phyloP scores from a whole-genome alignment of 2,329 filamentous ascomycete genomes.

The Parastagonospora nodorum region DNA sequence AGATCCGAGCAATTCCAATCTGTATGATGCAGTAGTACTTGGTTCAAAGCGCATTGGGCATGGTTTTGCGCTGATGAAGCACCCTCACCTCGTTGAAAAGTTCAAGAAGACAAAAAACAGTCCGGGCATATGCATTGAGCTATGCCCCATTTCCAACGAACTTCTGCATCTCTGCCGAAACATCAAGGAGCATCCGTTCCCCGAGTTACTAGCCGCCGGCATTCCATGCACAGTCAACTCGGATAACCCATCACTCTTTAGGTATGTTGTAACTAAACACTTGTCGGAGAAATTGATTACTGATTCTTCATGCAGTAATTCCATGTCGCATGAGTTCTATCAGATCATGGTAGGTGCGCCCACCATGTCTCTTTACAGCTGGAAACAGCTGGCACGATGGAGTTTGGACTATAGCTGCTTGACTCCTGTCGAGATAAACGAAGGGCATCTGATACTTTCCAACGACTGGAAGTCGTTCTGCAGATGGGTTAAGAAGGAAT shows the following conservation, averaged over 20 bases:
- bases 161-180: conserved; percentile 71
- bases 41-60: conserved; percentile 74
- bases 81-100: conserved; percentile 65
- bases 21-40: conserved; percentile 70
- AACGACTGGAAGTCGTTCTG: conserved; percentile 65
- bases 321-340: conserved; percentile 77
- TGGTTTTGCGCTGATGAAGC: conserved; percentile 70
- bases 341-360: conserved; percentile 72
- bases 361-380: conserved; percentile 70
- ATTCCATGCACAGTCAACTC: conserved; percentile 76
- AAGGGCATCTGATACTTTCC: conserved; percentile 55
- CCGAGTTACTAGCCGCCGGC: conserved; percentile 70
- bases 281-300: not conserved
- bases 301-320: conserved; percentile 57
- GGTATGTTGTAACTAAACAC: conserved; percentile 49
- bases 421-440: conserved; percentile 43
- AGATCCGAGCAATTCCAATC: conserved; percentile 64
- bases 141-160: conserved; percentile 80
- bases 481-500: conserved; percentile 54
- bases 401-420: conserved; percentile 54
- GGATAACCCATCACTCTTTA: conserved; percentile 75
- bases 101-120: conserved; percentile 53
- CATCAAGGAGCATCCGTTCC: conserved; percentile 69
- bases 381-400: conserved; percentile 65
- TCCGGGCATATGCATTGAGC: conserved; percentile 67